A percentile compares a stretch with the other conserved stretches of the same genome.
Evolutionary conservation across 306 rosid genomes (phyloP).

Genomic region (Prosopis cineraria): DNA sequence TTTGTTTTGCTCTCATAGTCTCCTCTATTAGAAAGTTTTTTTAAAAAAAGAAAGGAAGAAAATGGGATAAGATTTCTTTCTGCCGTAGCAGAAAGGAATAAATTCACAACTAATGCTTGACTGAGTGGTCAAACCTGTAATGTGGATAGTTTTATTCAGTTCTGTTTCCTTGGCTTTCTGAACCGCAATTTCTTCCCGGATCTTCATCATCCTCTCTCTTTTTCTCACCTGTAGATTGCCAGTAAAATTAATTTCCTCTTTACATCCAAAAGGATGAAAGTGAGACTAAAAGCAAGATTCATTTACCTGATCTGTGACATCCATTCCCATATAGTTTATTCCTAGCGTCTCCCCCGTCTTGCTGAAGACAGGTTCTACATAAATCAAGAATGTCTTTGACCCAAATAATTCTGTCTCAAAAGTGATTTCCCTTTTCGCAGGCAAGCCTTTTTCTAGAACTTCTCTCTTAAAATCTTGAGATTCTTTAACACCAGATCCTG

Average conservation of each 20-base stretch:
- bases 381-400: slow-evolving; percentile 82
- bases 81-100: slow-evolving; percentile 9
- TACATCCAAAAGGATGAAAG: slow-evolving; percentile 21
- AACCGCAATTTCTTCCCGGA: slow-evolving; percentile 91
- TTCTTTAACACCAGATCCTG: slow-evolving; percentile 93
- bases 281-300: slow-evolving; percentile 11
- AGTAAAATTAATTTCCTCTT: slow-evolving; percentile 22
- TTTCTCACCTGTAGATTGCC: slow-evolving; percentile 69
- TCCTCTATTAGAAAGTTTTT: slow-evolving; percentile 61
- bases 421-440: slow-evolving; percentile 91
- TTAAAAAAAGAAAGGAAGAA: not conserved
- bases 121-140: slow-evolving; percentile 65
- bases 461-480: slow-evolving; percentile 97
- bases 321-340: slow-evolving; percentile 98
- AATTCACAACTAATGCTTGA: slow-evolving; percentile 29
- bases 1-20: slow-evolving; percentile 98
- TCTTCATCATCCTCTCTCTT: slow-evolving; percentile 90
- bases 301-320: slow-evolving; percentile 90
- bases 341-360: slow-evolving; percentile 96
- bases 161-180: slow-evolving; percentile 97
- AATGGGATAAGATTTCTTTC: slow-evolving; percentile 21
- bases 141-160: slow-evolving; percentile 93
- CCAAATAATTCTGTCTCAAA: slow-evolving; percentile 91
- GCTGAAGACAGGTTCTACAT: slow-evolving; percentile 98
- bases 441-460: slow-evolving; percentile 86